Base-by-base conservation (phyloP, 345 rosid species). In the Xanthoceras sorbifolium region DNA sequence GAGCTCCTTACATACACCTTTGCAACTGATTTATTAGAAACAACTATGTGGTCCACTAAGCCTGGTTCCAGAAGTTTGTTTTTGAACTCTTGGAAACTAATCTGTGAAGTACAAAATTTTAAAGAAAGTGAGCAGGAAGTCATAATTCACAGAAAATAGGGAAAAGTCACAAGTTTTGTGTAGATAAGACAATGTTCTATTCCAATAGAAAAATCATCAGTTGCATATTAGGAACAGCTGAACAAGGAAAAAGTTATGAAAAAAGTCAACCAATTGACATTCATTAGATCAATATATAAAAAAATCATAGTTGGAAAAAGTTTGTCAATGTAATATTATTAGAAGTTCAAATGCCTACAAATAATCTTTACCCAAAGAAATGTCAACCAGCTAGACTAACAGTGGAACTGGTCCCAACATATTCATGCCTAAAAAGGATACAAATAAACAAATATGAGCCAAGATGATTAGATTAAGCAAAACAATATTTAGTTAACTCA, bases 1-100 rank as follows among this genome's bases (percentile, higher is more conserved):
- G 88, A 76, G 78, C 77, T 86, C 75, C 88, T 90, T n/a, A 91
- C 94, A 79, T 82, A 92, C 52, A 96, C 94, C 83, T 96, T 96
- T 5, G 97, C 99, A 77, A 93, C 92, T 60, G 97, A 89, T 84
- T 96, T 93, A 78, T 93, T 91, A 40, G 94, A 87, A 70, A 96
- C 93, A 77, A 92, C 95, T 31, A 96, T 88, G 83, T 79, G 97
- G 87, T 96, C 98, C 71, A 96, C 99, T 78, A 93, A 59, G 78
- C 97, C 98, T 34, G 93, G 97, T 82, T 93, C 97, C n/a, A 96
- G 93, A 63, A 93, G 90, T 89, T 91, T 91, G 87, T 94, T 93
- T 71, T 90, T 92, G 87, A 93, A 93, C 85, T 93, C 99, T 76
- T 96, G 99, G 88, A 96, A 96, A 72, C 97, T 93, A 80, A 96